Base-by-base conservation (phyloP, 169 alveolate species). In the Cytauxzoon felis region DNA sequence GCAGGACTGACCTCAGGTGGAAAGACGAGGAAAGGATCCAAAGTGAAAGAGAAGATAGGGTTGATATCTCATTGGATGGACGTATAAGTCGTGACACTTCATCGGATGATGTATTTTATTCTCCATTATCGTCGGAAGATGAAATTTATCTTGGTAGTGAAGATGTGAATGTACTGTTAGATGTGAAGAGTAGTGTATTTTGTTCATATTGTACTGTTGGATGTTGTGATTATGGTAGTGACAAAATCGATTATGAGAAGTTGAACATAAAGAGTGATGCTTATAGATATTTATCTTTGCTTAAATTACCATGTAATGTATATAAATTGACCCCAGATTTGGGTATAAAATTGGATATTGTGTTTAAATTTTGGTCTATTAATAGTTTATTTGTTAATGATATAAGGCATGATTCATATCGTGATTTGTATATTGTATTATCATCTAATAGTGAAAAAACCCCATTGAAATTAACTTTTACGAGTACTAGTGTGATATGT, bases 331-430 rank as follows among this genome's bases (percentile, higher is more conserved):
- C 84, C 7, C 63, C 84, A 0, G 56, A 53, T 27, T 49, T 29
- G 33, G 84, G 84, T 33, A 27, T 73, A 5, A 33, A 30, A 3
- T 53, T 73, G 26, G 78, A 60, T 27, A 33, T 73, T 24, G 64
- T 65, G 21, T 52, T 73, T 18, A 73, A 73, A 32, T 41, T 45
- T 5, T 73, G 84, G 84, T 50, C 52, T 50, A 30, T 73, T 34
- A 33, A 21, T 29, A 34, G n/a, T n/a, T n/a, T n/a, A n/a, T n/a
- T n/a, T n/a, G n/a, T n/a, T n/a, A n/a, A n/a, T n/a, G n/a, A n/a
- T n/a, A n/a, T n/a, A n/a, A n/a, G n/a, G n/a, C n/a, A n/a, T n/a
- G n/a, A n/a, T n/a, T n/a, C n/a, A n/a, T n/a, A n/a, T n/a, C n/a
- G n/a, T n/a, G n/a, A n/a, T n/a, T n/a, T n/a, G n/a, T n/a, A n/a